These are phyloP conservation scores for Cryphonectria japonica DNA, from an alignment of 2,329 filamentous ascomycete species.

Conservation along the genomic window DNA sequence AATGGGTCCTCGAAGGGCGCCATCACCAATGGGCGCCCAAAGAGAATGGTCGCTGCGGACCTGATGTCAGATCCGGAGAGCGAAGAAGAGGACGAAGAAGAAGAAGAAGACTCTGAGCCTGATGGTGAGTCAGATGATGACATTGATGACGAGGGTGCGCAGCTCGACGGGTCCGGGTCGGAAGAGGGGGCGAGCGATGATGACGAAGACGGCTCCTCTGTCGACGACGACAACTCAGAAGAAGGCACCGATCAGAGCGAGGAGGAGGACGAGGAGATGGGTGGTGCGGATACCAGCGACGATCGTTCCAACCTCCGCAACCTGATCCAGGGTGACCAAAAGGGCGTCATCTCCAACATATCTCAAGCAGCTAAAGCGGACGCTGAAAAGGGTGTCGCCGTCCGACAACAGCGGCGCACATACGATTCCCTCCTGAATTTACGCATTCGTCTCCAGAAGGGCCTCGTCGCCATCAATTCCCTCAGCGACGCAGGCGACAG, in stretches of 20 bases:
- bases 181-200: slow-evolving; percentile 35
- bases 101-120: slow-evolving; percentile 41
- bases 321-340: slow-evolving; percentile 69
- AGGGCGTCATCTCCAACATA: slow-evolving; percentile 64
- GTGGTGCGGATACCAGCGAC: slow-evolving; percentile 38
- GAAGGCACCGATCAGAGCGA: slow-evolving; percentile 39
- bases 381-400: slow-evolving; percentile 80
- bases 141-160: slow-evolving; percentile 34
- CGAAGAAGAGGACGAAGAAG: slow-evolving; percentile 42
- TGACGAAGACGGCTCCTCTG: slow-evolving; percentile 26
- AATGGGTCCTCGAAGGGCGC: slow-evolving; percentile 40
- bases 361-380: slow-evolving; percentile 73
- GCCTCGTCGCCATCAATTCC: slow-evolving; percentile 80
- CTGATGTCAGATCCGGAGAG: slow-evolving; percentile 55
- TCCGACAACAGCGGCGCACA: slow-evolving; percentile 81
- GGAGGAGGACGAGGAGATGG: slow-evolving; percentile 38
- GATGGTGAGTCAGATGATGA: slow-evolving; percentile 46
- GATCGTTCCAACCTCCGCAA: slow-evolving; percentile 64
- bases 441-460: slow-evolving; percentile 91
- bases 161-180: slow-evolving; percentile 15
- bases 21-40: slow-evolving; percentile 32
- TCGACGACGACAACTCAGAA: slow-evolving; percentile 42
- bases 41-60: slow-evolving; percentile 57
- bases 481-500: slow-evolving; percentile 53
- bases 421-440: slow-evolving; percentile 90